Evolutionary conservation across 1,284 basidiomycete genomes (phyloP).

Genomic region (Marasmius fiardii): DNA sequence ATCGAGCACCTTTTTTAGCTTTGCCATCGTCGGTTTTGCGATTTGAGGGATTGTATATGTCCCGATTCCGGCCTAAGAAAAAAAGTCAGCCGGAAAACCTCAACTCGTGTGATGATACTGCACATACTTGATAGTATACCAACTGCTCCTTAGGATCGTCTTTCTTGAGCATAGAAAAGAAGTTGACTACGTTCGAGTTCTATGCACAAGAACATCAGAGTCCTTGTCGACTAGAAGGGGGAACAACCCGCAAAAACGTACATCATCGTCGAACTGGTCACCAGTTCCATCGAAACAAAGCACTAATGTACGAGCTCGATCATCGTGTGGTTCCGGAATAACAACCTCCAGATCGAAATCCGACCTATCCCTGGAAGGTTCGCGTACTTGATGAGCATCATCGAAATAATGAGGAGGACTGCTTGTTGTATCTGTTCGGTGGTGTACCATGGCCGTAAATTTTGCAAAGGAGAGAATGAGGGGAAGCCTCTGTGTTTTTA

Average conservation of each 20-base stretch:
- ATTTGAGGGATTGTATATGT: conserved; percentile 46
- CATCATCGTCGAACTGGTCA: conserved; percentile 35
- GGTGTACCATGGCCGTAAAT: too few species aligned
- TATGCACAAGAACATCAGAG: conserved; percentile 13
- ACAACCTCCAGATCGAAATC: not conserved
- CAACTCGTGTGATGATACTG: not conserved
- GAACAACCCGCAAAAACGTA: conserved; percentile 11
- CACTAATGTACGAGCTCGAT: conserved; percentile 34
- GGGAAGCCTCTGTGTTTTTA: too few species aligned
- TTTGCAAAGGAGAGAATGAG: too few species aligned
- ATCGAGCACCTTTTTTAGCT: conserved; percentile 28
- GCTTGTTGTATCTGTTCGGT: too few species aligned
- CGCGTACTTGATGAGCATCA: too few species aligned
- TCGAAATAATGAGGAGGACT: too few species aligned
- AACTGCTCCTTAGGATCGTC: conserved; percentile 37
- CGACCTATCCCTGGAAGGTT: too few species aligned
- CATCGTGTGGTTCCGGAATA: conserved; percentile 7
- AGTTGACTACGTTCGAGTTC: conserved; percentile 42
- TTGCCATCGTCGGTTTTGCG: conserved; percentile 32
- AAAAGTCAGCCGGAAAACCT: not conserved
- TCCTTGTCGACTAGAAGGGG: not conserved
- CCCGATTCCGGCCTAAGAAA: conserved; percentile 45
- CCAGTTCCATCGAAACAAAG: conserved; percentile 54
- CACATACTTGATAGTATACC: conserved; percentile 43
- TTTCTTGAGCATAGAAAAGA: conserved; percentile 40